Evolutionary conservation across 1,139 yeast species (phyloP).

Genomic region (Taphrina pruni): DNA sequence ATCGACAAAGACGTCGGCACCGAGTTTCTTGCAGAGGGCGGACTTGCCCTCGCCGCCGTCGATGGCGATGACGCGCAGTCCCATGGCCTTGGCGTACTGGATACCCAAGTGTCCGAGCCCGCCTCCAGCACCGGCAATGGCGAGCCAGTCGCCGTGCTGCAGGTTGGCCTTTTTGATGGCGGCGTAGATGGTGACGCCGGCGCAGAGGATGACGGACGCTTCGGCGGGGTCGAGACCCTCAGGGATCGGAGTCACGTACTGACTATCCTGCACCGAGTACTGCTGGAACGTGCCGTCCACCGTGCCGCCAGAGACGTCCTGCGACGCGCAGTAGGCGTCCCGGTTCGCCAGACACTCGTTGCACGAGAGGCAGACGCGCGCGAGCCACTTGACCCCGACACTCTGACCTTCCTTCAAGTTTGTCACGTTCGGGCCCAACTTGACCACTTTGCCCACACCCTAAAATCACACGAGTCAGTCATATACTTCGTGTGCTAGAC

Average conservation of each 20-base stretch:
- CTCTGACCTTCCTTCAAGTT: conserved; percentile 35
- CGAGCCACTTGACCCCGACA: conserved; percentile 40
- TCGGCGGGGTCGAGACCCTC: conserved; percentile 71
- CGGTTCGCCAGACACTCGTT: conserved; percentile 28
- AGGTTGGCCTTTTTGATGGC: conserved; percentile 74
- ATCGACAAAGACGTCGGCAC: conserved; percentile 71
- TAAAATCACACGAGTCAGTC: background rate
- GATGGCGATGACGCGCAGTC: conserved; percentile 74
- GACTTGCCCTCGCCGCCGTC: conserved; percentile 64
- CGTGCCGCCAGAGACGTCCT: conserved; percentile 61
- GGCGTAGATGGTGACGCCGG: conserved; percentile 84
- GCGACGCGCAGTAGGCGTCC: conserved; percentile 29
- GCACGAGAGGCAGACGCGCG: conserved; percentile 32
- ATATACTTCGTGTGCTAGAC: background rate
- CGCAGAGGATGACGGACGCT: conserved; percentile 59
- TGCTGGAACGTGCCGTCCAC: conserved; percentile 86
- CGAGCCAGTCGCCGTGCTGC: conserved; percentile 78
- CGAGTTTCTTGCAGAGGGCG: conserved; percentile 30
- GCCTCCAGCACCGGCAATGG: conserved; percentile 83
- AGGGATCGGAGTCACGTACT: conserved; percentile 82
- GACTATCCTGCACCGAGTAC: conserved; percentile 83
- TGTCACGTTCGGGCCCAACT: conserved; percentile 28
- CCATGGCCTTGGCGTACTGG: conserved; percentile 84
- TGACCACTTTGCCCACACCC: conserved; percentile 34
- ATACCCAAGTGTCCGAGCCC: conserved; percentile 82